Conservation (phyloP, 768 basidiomycete genomes). For the Nevesoporus exiguus region DNA sequence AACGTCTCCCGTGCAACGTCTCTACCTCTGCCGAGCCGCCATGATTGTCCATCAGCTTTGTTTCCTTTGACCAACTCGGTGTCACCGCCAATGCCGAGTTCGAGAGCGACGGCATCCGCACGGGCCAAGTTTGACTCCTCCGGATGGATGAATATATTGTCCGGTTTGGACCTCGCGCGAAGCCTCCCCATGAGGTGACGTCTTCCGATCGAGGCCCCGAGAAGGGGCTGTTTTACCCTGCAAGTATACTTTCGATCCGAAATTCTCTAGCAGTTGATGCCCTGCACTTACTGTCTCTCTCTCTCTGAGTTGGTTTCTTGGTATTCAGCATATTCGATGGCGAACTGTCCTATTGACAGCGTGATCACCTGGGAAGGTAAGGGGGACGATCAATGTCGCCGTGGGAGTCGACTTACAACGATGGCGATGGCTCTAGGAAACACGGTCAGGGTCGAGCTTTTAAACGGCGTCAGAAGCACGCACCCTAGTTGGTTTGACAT, state of each 20-base stretch:
- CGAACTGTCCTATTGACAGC: conserved; percentile 56
- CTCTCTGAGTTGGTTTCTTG: conserved; percentile 14
- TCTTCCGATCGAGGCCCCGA: conserved; percentile 9
- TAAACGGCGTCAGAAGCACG: conserved; percentile 24
- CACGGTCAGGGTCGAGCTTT: conserved; percentile 6
- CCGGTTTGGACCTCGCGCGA: conserved; percentile 54
- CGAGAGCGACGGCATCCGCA: conserved; percentile 57
- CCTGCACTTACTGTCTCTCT: conserved; percentile 22
- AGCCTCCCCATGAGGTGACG: conserved; percentile 24
- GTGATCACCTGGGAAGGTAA: conserved; percentile 44
- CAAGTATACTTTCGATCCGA: neutral
- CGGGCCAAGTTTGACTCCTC: conserved; percentile 60
- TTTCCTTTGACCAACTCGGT: conserved; percentile 46
- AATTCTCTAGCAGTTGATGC: neutral
- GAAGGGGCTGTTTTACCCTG: conserved; percentile 26
- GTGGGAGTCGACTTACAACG: conserved; percentile 16
- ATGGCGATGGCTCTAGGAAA: conserved; percentile 22
- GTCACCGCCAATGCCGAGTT: conserved; percentile 48
- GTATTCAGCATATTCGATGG: conserved; percentile 39
- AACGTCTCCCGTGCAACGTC: conserved; percentile 49
- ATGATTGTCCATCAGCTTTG: conserved; percentile 38
- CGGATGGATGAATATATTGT: conserved; percentile 61
- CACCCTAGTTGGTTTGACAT: conserved; percentile 73
- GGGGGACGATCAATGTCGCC: neutral
- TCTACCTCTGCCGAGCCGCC: conserved; percentile 51